Conservation (phyloP, 2,329 filamentous ascomycete genomes). For the Epicoccum sorghinum region DNA sequence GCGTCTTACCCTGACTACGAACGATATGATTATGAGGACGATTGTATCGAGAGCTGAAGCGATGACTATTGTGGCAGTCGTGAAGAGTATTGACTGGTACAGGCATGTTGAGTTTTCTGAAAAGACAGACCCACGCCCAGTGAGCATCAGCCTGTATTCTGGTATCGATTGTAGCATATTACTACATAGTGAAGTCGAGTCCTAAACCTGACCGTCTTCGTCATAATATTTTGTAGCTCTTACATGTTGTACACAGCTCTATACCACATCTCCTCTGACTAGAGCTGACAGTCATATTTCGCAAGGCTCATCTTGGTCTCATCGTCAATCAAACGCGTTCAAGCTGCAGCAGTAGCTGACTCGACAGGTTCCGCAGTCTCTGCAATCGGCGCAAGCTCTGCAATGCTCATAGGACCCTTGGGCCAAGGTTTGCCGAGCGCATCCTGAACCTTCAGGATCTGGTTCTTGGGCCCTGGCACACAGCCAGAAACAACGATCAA, state of each 20-base stretch:
- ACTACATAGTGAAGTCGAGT: not conserved
- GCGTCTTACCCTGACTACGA: not conserved
- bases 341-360: slow-evolving; percentile 16
- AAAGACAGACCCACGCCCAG: not conserved
- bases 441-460: slow-evolving; percentile 84
- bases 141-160: too few relatives aligned
- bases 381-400: slow-evolving; percentile 25
- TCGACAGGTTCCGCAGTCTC: slow-evolving; percentile 18
- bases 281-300: not conserved
- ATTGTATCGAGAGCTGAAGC: not conserved
- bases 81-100: not conserved
- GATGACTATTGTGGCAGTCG: not conserved
- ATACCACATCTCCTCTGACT: slow-evolving; percentile 4
- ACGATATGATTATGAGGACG: not conserved
- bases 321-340: not conserved
- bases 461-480: slow-evolving; percentile 86
- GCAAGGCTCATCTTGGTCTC: not conserved
- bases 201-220: not conserved
- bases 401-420: slow-evolving; percentile 49
- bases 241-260: slow-evolving; percentile 19
- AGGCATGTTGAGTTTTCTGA: not conserved
- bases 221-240: not conserved
- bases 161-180: too few relatives aligned
- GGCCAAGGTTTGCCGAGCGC: slow-evolving; percentile 86
- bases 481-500: slow-evolving; percentile 84